Evolutionary conservation across 2,329 filamentous ascomycete species (phyloP).

Genomic region (Cadophora malorum): DNA sequence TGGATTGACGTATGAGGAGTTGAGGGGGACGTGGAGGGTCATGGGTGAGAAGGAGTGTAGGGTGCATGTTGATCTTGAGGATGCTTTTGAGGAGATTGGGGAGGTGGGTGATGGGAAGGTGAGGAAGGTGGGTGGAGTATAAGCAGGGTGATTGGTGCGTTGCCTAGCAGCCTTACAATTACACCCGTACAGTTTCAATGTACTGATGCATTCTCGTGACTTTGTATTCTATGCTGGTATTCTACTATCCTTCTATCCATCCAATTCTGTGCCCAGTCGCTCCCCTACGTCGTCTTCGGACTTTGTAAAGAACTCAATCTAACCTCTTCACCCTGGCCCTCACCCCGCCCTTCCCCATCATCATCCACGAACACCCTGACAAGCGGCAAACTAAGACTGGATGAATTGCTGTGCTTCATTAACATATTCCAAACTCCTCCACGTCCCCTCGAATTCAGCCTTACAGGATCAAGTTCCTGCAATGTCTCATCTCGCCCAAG

Average conservation of each 20-base stretch:
- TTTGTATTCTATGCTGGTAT: not conserved
- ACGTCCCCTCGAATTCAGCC: not conserved
- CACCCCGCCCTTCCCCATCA: not conserved
- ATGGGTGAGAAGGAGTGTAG: slow-evolving; percentile 67
- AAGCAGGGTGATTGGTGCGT: not conserved
- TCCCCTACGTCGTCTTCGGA: not conserved
- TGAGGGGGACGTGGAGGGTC: slow-evolving; percentile 59
- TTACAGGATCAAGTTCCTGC: slow-evolving; percentile 3
- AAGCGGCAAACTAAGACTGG: not conserved
- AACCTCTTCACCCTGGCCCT: not conserved
- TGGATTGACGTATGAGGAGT: slow-evolving; percentile 48
- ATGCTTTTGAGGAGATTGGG: slow-evolving; percentile 42
- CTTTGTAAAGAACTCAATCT: not conserved
- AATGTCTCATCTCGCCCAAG: not conserved
- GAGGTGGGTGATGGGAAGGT: slow-evolving; percentile 20
- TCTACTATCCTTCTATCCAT: not conserved
- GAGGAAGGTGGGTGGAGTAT: not conserved
- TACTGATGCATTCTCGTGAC: not conserved
- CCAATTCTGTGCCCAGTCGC: not conserved
- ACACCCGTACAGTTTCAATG: not conserved
- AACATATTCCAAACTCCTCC: not conserved
- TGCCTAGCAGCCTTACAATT: too few species aligned
- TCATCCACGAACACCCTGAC: slow-evolving; percentile 1
- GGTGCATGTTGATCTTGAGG: slow-evolving; percentile 60
- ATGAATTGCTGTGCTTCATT: not conserved